Base-by-base conservation (phyloP, 192 early-diverging fungal genomes). In the Linnemannia zychae region DNA sequence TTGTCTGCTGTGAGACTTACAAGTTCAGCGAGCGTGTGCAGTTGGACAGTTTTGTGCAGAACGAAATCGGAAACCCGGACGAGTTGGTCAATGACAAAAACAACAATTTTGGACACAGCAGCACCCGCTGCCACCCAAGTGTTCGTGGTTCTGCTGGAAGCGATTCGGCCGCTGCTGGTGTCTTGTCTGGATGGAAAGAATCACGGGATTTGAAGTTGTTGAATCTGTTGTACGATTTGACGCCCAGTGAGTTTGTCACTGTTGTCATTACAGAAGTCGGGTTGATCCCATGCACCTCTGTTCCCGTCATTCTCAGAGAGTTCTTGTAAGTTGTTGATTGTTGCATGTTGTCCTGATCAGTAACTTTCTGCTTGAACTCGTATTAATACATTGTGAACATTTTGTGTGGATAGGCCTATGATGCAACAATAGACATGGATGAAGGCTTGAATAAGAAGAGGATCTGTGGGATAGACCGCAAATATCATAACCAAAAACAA, bases 11-110 rank as follows among this genome's bases (percentile, higher is more conserved):
- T 84, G 98, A 99, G 87, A 96, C 94, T 3, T 98, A 98, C 89
- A 99, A 99, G 90, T 99, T 99, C 77, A 94, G 93, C 73, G 96
- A 98, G 52, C 90, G 93, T 17, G 95, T 96, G 40, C 96, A 98
- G 87, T 88, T 99, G 28, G 99, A 99, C 88, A 96, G 97, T 20
- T 95, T 99, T 78, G 98, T 98, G 6, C 94, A 92, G 95, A 99
- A 99, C 88, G 99, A 99, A 87, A 92, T 98, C 74, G 97, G 95
- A 86, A 92, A 97, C 83, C 95, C 97, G 2, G 96, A 98, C 76
- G 95, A 95, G 73, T 87, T 99, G 17, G 95, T 97, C 37, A 91
- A 91, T 57, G 88, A 88, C 22, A 80, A 86, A 28, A 50, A 79
- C 65, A 85, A 85, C 67, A 85, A 85, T 70, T 79, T 72, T 76